phyloP scores from a whole-genome alignment of 208 protist species.

The Trypanosoma congolense region DNA sequence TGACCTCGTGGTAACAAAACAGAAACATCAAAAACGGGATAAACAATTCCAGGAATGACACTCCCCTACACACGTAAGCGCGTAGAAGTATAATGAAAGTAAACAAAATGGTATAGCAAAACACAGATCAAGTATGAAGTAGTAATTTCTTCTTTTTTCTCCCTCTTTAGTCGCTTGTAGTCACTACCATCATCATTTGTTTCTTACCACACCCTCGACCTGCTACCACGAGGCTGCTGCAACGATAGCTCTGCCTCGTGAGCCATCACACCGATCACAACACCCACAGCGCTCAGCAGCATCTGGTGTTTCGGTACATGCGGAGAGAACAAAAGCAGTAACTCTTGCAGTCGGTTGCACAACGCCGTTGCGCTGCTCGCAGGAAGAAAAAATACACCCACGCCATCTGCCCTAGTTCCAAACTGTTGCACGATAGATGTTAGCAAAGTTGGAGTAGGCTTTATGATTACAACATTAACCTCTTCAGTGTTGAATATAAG shows the following conservation, averaged over 20 bases:
- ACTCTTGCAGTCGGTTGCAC: conserved; percentile 26
- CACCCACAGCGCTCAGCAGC: conserved; percentile 46
- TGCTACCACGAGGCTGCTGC: conserved; percentile 6
- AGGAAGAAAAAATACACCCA: neutral
- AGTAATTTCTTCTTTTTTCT: too few species aligned
- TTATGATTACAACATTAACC: conserved; percentile 33
- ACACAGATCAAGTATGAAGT: too few species aligned
- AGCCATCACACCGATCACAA: conserved; percentile 28
- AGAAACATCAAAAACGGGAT: too few species aligned
- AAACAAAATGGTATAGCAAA: too few species aligned
- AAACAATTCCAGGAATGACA: too few species aligned
- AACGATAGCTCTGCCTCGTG: conserved; percentile 23
- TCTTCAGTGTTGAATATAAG: conserved; percentile 18
- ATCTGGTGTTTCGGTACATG: conserved; percentile 35
- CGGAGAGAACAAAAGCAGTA: conserved; percentile 48
- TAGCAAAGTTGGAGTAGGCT: conserved; percentile 37
- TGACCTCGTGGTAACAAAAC: too few species aligned
- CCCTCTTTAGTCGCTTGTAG: too few species aligned
- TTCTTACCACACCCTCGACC: neutral
- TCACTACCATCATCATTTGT: too few species aligned
- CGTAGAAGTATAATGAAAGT: too few species aligned
- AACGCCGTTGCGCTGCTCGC: neutral
- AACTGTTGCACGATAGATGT: conserved; percentile 46
- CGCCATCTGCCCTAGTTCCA: conserved; percentile 10
- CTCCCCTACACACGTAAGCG: too few species aligned